Conservation (phyloP, 768 basidiomycete genomes). For the Harrya chromipes region DNA sequence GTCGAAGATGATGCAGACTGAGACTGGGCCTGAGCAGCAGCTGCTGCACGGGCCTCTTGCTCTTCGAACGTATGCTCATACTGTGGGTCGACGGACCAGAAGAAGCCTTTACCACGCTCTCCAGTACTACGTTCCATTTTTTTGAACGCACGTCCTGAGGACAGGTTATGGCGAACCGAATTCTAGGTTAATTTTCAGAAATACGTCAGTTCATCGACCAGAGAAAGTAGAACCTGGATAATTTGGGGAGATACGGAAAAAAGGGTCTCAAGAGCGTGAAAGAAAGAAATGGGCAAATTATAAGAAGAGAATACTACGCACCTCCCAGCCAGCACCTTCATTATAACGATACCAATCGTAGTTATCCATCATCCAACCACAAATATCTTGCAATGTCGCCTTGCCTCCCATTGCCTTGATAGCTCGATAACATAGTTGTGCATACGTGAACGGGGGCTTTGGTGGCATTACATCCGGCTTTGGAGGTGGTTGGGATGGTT, state of each 20-base stretch:
- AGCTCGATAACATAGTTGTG: slow-evolving; percentile 87
- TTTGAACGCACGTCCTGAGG: slow-evolving; percentile 86
- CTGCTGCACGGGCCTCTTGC: slow-evolving; percentile 54
- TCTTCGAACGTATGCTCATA: slow-evolving; percentile 66
- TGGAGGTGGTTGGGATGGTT: slow-evolving; percentile 41
- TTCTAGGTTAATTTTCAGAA: slow-evolving; percentile 47
- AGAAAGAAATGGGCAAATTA: neutral
- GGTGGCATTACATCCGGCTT: slow-evolving; percentile 78
- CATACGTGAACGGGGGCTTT: slow-evolving; percentile 89
- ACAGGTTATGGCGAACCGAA: slow-evolving; percentile 94
- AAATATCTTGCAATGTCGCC: slow-evolving; percentile 89
- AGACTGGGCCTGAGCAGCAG: slow-evolving; percentile 26
- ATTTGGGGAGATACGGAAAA: neutral
- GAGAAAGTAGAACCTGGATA: slow-evolving; percentile 1
- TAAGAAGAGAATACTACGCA: slow-evolving; percentile 35
- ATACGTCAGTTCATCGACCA: slow-evolving; percentile 11
- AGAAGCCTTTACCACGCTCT: slow-evolving; percentile 87
- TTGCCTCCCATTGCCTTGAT: slow-evolving; percentile 79
- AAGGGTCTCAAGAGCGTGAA: neutral
- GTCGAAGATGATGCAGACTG: slow-evolving; percentile 10
- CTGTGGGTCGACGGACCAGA: slow-evolving; percentile 87
- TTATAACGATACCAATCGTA: slow-evolving; percentile 90
- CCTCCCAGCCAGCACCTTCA: slow-evolving; percentile 88
- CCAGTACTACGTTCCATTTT: slow-evolving; percentile 85
- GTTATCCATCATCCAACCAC: slow-evolving; percentile 84